Evolutionary conservation across 2,329 filamentous ascomycete genomes (phyloP).

Genomic region (Diaporthe vexans): DNA sequence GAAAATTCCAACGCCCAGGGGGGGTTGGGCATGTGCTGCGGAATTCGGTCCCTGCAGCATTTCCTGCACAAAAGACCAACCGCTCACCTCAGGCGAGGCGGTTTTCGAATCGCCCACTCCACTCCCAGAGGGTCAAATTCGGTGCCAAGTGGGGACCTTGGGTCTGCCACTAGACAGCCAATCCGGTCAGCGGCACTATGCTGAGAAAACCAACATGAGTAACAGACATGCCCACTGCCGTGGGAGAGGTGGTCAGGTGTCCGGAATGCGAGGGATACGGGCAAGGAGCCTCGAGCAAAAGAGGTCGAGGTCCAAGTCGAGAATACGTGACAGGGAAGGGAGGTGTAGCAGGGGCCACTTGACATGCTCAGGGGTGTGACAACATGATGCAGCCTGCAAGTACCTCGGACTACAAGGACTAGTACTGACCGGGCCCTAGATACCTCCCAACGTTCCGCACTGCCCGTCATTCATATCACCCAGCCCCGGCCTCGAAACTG

Average conservation of each 20-base stretch:
- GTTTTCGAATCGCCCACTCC: background rate
- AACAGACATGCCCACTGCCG: background rate
- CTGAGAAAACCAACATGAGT: conserved; percentile 9
- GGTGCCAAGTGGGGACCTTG: background rate
- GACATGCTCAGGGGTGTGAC: conserved; percentile 33
- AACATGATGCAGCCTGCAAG: conserved; percentile 34
- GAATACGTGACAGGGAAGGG: conserved; percentile 34
- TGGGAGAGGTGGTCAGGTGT: conserved; percentile 14
- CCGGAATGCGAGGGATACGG: conserved; percentile 28
- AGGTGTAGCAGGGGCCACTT: conserved; percentile 23
- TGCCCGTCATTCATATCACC: conserved; percentile 33
- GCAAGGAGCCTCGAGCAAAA: conserved; percentile 9
- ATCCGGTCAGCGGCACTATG: conserved; percentile 1
- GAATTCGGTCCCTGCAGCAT: conserved; percentile 10
- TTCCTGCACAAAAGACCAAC: conserved; percentile 2
- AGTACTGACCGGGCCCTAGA: conserved; percentile 23
- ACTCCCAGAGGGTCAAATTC: conserved; percentile 12
- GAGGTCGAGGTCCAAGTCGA: conserved; percentile 28
- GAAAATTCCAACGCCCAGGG: conserved; percentile 6
- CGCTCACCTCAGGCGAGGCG: background rate
- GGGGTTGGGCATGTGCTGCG: conserved; percentile 10
- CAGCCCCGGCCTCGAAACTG: conserved; percentile 32
- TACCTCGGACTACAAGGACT: conserved; percentile 33
- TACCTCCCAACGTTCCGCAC: conserved; percentile 26
- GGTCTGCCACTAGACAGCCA: conserved; percentile 19